Evolutionary conservation across 2,329 filamentous ascomycete genomes (phyloP).

Genomic region (Aspergillus sojae): DNA sequence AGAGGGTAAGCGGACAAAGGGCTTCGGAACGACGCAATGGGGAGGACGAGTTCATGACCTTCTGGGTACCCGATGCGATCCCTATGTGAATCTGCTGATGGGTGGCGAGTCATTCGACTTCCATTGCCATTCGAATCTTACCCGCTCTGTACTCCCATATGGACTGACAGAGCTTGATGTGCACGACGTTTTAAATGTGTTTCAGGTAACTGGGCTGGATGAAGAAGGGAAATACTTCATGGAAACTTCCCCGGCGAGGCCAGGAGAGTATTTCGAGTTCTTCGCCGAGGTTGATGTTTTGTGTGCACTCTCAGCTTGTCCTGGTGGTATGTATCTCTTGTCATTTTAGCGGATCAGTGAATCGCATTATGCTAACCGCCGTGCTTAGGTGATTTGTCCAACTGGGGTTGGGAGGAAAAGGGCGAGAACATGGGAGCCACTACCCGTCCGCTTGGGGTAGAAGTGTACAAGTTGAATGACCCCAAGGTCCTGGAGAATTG

Average conservation of each 20-base stretch:
- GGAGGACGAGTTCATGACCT: constrained; percentile 76
- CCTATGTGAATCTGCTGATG: constrained; percentile 77
- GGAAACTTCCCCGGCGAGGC: constrained; percentile 51
- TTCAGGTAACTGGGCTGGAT: constrained; percentile 81
- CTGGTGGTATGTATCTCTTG: constrained; percentile 56
- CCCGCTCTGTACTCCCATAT: constrained; percentile 68
- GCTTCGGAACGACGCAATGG: constrained; percentile 50
- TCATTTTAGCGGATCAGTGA: background rate
- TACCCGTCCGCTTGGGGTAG: constrained; percentile 74
- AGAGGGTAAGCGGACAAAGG: constrained; percentile 35
- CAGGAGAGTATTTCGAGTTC: constrained; percentile 68
- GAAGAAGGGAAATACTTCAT: constrained; percentile 76
- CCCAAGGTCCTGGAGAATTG: constrained; percentile 60
- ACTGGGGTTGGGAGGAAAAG: constrained; percentile 75
- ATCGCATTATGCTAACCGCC: constrained; percentile 18
- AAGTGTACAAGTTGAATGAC: constrained; percentile 68
- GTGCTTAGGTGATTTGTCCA: constrained; percentile 65
- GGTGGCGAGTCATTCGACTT: constrained; percentile 73
- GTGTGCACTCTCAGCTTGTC: constrained; percentile 69
- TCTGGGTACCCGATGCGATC: constrained; percentile 80
- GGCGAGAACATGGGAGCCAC: constrained; percentile 63
- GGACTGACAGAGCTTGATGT: constrained; percentile 74
- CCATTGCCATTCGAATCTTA: constrained; percentile 83
- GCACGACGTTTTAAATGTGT: constrained; percentile 84
- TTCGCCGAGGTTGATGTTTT: constrained; percentile 78